Evolutionary conservation across 2,329 filamentous ascomycete species (phyloP).

Genomic region (Fusarium sp.): DNA sequence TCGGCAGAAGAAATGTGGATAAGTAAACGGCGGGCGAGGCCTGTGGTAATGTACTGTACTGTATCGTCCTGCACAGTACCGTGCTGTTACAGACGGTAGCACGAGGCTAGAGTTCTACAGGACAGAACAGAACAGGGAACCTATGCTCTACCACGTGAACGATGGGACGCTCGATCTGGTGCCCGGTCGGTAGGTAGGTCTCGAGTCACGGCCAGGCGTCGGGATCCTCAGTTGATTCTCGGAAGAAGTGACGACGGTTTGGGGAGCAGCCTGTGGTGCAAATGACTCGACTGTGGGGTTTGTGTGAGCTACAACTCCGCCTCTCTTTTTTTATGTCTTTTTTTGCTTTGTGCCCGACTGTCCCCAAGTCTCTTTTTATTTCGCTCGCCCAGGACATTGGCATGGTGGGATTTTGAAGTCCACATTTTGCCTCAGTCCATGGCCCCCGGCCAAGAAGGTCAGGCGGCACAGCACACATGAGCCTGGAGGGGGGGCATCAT

Average conservation of each 20-base stretch:
- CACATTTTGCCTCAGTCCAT: neutral
- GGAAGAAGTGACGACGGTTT: constrained; percentile 3
- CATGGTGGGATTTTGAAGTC: neutral
- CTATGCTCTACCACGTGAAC: constrained; percentile 26
- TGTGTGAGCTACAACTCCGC: constrained; percentile 30
- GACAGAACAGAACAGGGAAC: neutral
- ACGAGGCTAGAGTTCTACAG: constrained; percentile 6
- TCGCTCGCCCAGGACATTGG: constrained; percentile 1
- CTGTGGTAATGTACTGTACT: neutral
- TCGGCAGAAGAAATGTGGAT: constrained; percentile 22
- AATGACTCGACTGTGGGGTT: constrained; percentile 35
- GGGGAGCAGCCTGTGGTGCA: constrained; percentile 17
- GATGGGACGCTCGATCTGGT: neutral
- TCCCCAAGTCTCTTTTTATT: neutral
- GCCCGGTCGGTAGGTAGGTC: neutral
- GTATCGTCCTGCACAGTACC: neutral
- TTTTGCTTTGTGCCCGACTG: constrained; percentile 1
- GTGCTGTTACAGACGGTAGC: neutral
- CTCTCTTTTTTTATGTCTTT: neutral
- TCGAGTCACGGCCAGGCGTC: constrained; percentile 11
- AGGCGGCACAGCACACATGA: constrained; percentile 31
- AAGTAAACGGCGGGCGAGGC: constrained; percentile 13
- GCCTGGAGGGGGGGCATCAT: constrained; percentile 31
- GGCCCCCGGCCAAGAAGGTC: constrained; percentile 21
- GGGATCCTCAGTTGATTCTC: constrained; percentile 9